Percentiles rank a stretch among this genome's conserved stretches.
These are phyloP conservation scores for Backusella parvicylindrica DNA, from an alignment of 192 early-diverging fungal genomes.

Conservation along the genomic window DNA sequence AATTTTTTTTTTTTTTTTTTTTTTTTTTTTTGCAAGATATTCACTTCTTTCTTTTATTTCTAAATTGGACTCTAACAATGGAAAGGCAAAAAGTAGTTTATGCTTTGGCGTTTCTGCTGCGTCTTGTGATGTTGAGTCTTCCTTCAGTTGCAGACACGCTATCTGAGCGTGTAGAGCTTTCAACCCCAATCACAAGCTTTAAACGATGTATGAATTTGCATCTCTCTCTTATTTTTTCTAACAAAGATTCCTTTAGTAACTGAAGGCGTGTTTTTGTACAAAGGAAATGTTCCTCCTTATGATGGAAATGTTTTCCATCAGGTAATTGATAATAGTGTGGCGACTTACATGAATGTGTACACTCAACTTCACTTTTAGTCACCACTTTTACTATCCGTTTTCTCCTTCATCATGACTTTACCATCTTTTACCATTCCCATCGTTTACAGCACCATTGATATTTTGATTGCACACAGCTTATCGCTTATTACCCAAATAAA, in stretches of 20 bases:
- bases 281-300: conserved; percentile 75
- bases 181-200: conserved; percentile 86
- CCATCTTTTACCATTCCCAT: conserved; percentile 49
- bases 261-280: conserved; percentile 82
- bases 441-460: conserved; percentile 65
- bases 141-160: conserved; percentile 47
- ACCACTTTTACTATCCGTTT: conserved; percentile 74
- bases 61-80: background rate
- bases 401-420: conserved; percentile 54
- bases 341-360: background rate
- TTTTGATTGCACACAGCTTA: conserved; percentile 56
- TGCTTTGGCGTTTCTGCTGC: conserved; percentile 31
- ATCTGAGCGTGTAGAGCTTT: conserved; percentile 64
- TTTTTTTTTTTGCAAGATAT: no score
- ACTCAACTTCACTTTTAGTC: conserved; percentile 36
- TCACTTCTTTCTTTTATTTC: no score
- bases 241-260: conserved; percentile 48
- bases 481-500: conserved; percentile 52
- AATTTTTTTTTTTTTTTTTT: no score
- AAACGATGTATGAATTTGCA: conserved; percentile 60
- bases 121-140: conserved; percentile 43
- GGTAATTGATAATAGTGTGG: no score
- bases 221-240: background rate
- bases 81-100: background rate
- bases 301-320: conserved; percentile 90